Evolutionary conservation across 495 filamentous ascomycete species (phyloP).

Genomic region (Aspergillus panamensis): DNA sequence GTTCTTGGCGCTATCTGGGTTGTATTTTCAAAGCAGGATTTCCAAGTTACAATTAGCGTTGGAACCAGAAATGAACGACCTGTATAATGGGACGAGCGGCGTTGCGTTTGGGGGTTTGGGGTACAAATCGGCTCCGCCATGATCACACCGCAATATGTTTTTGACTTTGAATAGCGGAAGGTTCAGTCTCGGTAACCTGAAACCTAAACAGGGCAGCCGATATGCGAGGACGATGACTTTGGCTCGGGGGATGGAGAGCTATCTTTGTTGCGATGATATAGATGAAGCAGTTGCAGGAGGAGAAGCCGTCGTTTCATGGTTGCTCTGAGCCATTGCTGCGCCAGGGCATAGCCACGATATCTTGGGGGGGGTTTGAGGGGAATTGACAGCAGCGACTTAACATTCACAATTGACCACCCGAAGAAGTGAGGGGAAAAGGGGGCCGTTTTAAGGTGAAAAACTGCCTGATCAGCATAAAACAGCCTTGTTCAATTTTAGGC

Average conservation of each 20-base stretch:
- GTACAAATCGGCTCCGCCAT: too few species aligned
- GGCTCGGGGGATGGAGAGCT: background rate
- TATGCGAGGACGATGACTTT: too few species aligned
- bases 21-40: background rate
- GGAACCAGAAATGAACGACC: background rate
- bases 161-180: too few species aligned
- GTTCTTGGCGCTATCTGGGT: background rate
- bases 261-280: background rate
- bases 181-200: too few species aligned
- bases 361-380: background rate
- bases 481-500: constrained; percentile 15
- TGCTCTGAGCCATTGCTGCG: constrained; percentile 25
- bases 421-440: constrained; percentile 9
- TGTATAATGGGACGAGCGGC: background rate
- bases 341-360: constrained; percentile 26
- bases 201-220: too few species aligned
- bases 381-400: background rate
- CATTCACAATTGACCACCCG: background rate
- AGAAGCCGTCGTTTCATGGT: constrained; percentile 18
- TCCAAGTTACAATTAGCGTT: background rate
- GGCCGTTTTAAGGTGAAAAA: constrained; percentile 20
- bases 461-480: constrained; percentile 16
- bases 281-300: constrained; percentile 1
- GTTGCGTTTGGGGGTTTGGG: too few species aligned
- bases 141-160: too few species aligned